Evolutionary conservation across 2,329 filamentous ascomycete genomes (phyloP).

Genomic region (Sclerotinia nivalis): DNA sequence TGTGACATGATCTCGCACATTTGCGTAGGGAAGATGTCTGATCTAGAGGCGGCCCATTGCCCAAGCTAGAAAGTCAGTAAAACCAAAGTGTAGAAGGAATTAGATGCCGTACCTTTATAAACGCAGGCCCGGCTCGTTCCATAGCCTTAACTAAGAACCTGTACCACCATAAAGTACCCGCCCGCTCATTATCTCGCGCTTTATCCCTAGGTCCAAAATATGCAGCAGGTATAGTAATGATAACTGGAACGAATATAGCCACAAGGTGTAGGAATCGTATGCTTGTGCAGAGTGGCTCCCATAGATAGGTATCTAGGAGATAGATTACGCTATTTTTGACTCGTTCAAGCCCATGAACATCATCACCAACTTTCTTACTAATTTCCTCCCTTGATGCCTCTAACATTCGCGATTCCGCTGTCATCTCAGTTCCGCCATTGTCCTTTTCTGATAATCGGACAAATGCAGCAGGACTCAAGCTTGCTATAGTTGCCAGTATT

Average conservation of each 20-base stretch:
- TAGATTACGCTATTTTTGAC: slow-evolving; percentile 61
- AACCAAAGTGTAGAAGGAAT: background rate
- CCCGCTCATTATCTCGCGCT: slow-evolving; percentile 70
- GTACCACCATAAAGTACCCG: slow-evolving; percentile 94
- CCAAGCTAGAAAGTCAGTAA: slow-evolving; percentile 62
- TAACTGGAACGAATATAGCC: slow-evolving; percentile 87
- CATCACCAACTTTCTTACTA: slow-evolving; percentile 63
- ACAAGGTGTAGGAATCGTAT: slow-evolving; percentile 85
- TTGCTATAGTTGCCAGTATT: slow-evolving; percentile 33
- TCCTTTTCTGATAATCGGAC: slow-evolving; percentile 58
- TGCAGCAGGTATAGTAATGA: slow-evolving; percentile 74
- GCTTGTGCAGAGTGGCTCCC: slow-evolving; percentile 85
- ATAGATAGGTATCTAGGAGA: slow-evolving; percentile 70
- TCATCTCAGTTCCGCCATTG: slow-evolving; percentile 58
- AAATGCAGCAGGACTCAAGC: slow-evolving; percentile 57
- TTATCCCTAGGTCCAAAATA: slow-evolving; percentile 71
- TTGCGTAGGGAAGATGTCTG: slow-evolving; percentile 92
- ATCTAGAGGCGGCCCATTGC: slow-evolving; percentile 96
- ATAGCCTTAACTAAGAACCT: slow-evolving; percentile 81
- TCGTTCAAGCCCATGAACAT: slow-evolving; percentile 60
- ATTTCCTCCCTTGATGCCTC: slow-evolving; percentile 78
- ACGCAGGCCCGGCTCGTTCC: slow-evolving; percentile 91
- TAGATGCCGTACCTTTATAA: slow-evolving; percentile 76
- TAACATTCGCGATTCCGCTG: slow-evolving; percentile 84
- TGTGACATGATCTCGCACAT: slow-evolving; percentile 94